Percentiles rank a stretch among this genome's conserved stretches.
These are phyloP conservation scores for Cryphonectria nitschkei DNA, from an alignment of 2,329 filamentous ascomycete species.

Conservation along the genomic window DNA sequence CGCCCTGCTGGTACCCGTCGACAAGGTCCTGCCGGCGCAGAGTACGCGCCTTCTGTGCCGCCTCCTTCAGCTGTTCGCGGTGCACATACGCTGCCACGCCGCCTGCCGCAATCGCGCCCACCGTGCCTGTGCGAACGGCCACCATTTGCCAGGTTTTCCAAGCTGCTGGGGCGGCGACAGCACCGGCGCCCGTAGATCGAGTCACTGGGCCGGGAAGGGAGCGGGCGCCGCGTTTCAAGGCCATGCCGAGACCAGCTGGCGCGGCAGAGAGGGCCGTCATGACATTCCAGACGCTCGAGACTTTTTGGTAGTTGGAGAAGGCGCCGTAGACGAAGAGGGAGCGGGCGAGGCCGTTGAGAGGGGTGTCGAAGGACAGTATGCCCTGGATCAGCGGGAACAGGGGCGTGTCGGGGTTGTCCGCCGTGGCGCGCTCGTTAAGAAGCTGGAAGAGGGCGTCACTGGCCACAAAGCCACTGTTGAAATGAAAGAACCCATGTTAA, in stretches of 20 bases:
- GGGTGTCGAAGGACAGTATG: conserved; percentile 82
- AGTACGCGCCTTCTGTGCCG: conserved; percentile 50
- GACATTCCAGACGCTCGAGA: conserved; percentile 59
- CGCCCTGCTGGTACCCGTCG: conserved; percentile 52
- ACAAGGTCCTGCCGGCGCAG: conserved; percentile 52
- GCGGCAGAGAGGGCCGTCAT: conserved; percentile 58
- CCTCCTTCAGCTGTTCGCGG: conserved; percentile 65
- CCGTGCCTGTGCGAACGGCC: conserved; percentile 80
- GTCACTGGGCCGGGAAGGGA: conserved; percentile 30
- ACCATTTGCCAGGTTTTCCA: conserved; percentile 64
- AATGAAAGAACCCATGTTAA: conserved; percentile 8
- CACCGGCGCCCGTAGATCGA: conserved; percentile 11
- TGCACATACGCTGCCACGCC: conserved; percentile 82
- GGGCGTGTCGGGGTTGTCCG: conserved; percentile 33
- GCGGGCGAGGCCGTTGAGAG: conserved; percentile 69
- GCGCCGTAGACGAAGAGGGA: conserved; percentile 65
- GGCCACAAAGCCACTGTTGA: conserved; percentile 74
- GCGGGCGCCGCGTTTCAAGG: conserved; percentile 38
- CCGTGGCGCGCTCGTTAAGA: conserved; percentile 60
- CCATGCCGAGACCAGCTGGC: conserved; percentile 48
- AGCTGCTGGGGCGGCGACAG: conserved; percentile 38
- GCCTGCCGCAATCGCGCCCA: conserved; percentile 78
- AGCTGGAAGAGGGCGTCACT: conserved; percentile 78
- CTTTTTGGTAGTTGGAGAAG: conserved; percentile 62
- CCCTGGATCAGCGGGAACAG: conserved; percentile 84